phyloP scores from a whole-genome alignment of 2,329 filamentous ascomycete genomes.

The Penicillium sp. region DNA sequence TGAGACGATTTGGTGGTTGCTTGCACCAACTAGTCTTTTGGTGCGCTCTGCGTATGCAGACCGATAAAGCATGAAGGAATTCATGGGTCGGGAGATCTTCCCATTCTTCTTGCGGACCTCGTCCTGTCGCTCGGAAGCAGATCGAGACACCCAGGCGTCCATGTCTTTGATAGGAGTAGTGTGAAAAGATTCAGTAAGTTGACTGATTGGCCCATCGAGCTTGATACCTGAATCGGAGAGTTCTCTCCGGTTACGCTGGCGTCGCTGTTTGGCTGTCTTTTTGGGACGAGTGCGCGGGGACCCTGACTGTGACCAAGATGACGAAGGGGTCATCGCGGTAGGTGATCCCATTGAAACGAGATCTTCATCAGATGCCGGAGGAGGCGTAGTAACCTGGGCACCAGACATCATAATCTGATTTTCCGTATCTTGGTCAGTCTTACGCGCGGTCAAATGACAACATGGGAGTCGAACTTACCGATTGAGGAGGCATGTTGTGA shows the following conservation, averaged over 20 bases:
- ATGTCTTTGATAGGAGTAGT: slow-evolving; percentile 72
- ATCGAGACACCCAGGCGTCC: slow-evolving; percentile 71
- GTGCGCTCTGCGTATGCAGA: slow-evolving; percentile 86
- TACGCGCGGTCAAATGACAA: neutral
- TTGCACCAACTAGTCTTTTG: slow-evolving; percentile 75
- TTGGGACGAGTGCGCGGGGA: slow-evolving; percentile 11
- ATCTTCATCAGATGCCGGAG: slow-evolving; percentile 22
- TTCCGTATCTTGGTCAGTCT: neutral
- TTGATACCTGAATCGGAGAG: slow-evolving; percentile 7
- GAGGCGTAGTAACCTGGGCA: slow-evolving; percentile 25
- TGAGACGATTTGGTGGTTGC: slow-evolving; percentile 93
- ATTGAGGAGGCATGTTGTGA: slow-evolving; percentile 15
- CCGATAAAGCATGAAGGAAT: slow-evolving; percentile 96
- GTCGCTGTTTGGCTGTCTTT: slow-evolving; percentile 7
- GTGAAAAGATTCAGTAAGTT: slow-evolving; percentile 35
- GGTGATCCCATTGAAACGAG: slow-evolving; percentile 4
- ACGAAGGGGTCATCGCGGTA: neutral
- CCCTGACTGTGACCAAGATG: neutral
- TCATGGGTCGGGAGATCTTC: slow-evolving; percentile 89
- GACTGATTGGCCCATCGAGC: slow-evolving; percentile 26
- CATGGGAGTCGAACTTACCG: slow-evolving; percentile 18
- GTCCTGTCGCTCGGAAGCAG: slow-evolving; percentile 60
- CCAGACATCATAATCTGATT: slow-evolving; percentile 18
- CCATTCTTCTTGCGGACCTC: slow-evolving; percentile 68
- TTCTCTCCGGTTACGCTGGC: slow-evolving; percentile 12